Conservation (phyloP, 768 basidiomycete species). For the Suillus subalutaceus region DNA sequence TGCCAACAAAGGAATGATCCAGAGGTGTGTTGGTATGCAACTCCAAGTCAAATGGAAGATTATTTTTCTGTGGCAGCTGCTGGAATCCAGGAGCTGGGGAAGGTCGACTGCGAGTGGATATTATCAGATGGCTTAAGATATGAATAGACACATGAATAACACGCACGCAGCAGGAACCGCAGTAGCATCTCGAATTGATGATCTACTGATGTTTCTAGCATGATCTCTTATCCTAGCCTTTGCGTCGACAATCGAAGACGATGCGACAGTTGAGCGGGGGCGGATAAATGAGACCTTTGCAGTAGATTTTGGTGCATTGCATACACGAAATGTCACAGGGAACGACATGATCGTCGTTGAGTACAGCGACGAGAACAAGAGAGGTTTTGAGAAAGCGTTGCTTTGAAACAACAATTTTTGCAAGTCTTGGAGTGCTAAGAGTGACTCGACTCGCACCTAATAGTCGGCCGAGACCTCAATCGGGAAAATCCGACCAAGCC, state of each 20-base stretch:
- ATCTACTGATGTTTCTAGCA: slow-evolving; percentile 73
- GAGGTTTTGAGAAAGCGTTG: slow-evolving; percentile 10
- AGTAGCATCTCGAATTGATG: slow-evolving; percentile 60
- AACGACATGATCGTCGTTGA: slow-evolving; percentile 43
- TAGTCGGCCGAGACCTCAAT: slow-evolving; percentile 27
- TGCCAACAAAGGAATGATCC: slow-evolving; percentile 88
- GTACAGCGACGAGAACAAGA: slow-evolving; percentile 15
- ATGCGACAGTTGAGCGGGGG: slow-evolving; percentile 52
- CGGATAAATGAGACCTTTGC: slow-evolving; percentile 42
- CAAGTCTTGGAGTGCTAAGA: slow-evolving; percentile 11
- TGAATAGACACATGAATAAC: slow-evolving; percentile 12
- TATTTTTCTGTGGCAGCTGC: slow-evolving; percentile 46
- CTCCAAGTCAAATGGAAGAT: slow-evolving; percentile 37
- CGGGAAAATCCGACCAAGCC: slow-evolving; percentile 23
- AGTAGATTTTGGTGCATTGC: slow-evolving; percentile 40
- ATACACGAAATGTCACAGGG: slow-evolving; percentile 45
- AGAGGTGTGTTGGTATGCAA: slow-evolving; percentile 51
- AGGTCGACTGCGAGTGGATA: slow-evolving; percentile 53
- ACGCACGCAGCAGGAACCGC: slow-evolving; percentile 66
- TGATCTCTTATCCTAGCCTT: slow-evolving; percentile 81
- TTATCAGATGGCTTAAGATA: slow-evolving; percentile 12
- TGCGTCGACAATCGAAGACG: slow-evolving; percentile 70
- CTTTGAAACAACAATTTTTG: slow-evolving; percentile 3
- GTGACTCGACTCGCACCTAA: slow-evolving; percentile 18
- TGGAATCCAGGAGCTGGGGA: slow-evolving; percentile 60